These are phyloP conservation scores for Polytrichum commune DNA, from an alignment of 225 moss, liverwort and hornwort species.

Conservation along the genomic window DNA sequence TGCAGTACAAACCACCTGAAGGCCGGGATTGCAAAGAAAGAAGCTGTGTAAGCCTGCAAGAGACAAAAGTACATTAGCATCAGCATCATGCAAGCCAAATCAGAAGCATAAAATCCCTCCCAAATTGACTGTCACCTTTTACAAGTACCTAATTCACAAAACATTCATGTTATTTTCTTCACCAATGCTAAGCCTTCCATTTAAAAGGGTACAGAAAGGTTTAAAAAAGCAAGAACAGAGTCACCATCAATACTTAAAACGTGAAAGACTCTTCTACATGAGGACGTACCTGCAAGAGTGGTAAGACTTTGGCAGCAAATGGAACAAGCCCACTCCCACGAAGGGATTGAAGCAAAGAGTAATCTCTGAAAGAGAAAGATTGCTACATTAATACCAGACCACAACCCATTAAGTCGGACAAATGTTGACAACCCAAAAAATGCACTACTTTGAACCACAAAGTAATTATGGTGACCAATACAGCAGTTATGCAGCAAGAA, in stretches of 20 bases:
- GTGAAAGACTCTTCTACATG: too few species aligned
- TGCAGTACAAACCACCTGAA: conserved; percentile 87
- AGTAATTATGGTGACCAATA: too few species aligned
- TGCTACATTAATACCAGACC: too few species aligned
- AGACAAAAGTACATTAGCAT: neutral
- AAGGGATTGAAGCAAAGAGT: conserved; percentile 75
- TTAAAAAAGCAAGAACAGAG: neutral
- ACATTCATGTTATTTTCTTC: neutral
- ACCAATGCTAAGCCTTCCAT: too few species aligned
- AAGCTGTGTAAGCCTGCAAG: conserved; percentile 84
- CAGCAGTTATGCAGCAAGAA: too few species aligned
- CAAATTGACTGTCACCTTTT: neutral
- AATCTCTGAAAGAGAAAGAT: conserved; percentile 54
- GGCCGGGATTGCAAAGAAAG: conserved; percentile 96
- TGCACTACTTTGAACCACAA: too few species aligned
- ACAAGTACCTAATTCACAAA: conserved; percentile 11
- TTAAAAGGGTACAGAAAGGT: neutral
- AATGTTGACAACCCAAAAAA: too few species aligned
- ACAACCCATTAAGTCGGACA: too few species aligned
- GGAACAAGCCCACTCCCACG: conserved; percentile 88
- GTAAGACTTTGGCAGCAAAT: conserved; percentile 76
- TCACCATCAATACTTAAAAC: too few species aligned
- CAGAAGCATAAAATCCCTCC: neutral
- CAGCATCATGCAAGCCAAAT: neutral
- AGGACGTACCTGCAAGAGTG: conserved; percentile 70